Evolutionary conservation across 352 stramenopile species (phyloP).

Genomic region (Thalassiosira ordinaria): DNA sequence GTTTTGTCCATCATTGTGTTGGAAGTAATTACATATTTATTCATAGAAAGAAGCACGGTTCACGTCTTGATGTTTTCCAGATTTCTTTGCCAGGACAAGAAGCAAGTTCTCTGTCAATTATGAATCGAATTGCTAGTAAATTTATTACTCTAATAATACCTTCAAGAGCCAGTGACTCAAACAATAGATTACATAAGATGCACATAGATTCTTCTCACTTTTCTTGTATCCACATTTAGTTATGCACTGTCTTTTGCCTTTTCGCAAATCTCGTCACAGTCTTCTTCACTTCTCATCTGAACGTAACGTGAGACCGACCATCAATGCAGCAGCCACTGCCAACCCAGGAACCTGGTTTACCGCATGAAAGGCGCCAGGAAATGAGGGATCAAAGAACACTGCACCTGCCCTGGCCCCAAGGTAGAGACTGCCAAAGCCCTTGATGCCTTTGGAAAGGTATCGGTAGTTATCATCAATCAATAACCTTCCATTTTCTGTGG

Average conservation of each 20-base stretch:
- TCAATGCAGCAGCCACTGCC: constrained; percentile 36
- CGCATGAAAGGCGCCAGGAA: constrained; percentile 30
- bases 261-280: neutral
- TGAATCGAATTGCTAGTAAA: neutral
- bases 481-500: constrained; percentile 34
- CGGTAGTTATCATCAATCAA: constrained; percentile 22
- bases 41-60: too few species aligned
- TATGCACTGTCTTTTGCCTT: neutral
- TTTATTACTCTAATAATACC: neutral
- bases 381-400: constrained; percentile 55
- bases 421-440: constrained; percentile 43
- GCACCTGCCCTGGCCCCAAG: constrained; percentile 37
- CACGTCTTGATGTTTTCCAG: too few species aligned
- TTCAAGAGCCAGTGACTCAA: neutral
- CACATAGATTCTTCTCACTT: neutral
- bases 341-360: constrained; percentile 31
- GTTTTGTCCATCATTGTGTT: too few species aligned
- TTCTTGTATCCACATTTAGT: neutral
- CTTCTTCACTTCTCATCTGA: constrained; percentile 25
- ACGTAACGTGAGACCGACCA: constrained; percentile 35
- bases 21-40: too few species aligned
- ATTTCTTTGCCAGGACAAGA: too few species aligned
- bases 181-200: neutral
- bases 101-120: neutral
- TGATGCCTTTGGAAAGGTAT: constrained; percentile 34